Evolutionary conservation across 805 yeast species (phyloP), one percentile per base, ranked within the genome.

Genomic region (Ogataea chonburiensis): DNA sequence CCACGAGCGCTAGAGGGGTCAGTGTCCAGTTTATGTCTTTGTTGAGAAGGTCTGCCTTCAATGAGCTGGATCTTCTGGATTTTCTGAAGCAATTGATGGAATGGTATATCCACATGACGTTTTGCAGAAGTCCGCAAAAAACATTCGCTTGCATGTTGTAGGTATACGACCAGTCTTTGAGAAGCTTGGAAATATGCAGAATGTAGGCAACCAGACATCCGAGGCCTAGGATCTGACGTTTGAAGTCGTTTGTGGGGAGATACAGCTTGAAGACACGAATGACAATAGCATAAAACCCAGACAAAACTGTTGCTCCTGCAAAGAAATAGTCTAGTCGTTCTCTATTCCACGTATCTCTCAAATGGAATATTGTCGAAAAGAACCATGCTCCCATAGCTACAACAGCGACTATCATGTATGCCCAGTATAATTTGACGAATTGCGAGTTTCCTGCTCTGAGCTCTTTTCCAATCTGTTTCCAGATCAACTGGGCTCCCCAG

Each of bases 121-220:
- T 84, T 51, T 91, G 97, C 5, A 81, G 43, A 3, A 88, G 38
- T 0, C 97, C 98, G 34, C 87, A 73, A 0, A 72, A 58, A 2
- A 93, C 79, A 52, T 93, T 91, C 17, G 93, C 95, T 46, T 75
- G 72, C 98, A 93, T 91, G 63, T 91, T 91, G 59, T 93, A 93
- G 2, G 94, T 81, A 61, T 91, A 91, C 40, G 87, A 83, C 91
- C 96, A 91, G 47, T 81, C 82, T 8, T 73, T 56, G 10, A 73
- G 64, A 21, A 93, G 64, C 42, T 91, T 70, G 21, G 73, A 55
- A 9, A 93, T 66, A 58, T 91, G 98, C 11, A 67, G 63, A 1
- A 67, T 15, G 47, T 85, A 87, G 18, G 83, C 71, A 0, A 64
- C 38, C 0, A 68, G 37, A 35, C 86, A 77, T 0, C 61, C 38